A percentile compares a stretch with the other conserved stretches of the same genome.
Conservation (phyloP, 1,284 basidiomycete species). For the Cerioporus squamosus region DNA sequence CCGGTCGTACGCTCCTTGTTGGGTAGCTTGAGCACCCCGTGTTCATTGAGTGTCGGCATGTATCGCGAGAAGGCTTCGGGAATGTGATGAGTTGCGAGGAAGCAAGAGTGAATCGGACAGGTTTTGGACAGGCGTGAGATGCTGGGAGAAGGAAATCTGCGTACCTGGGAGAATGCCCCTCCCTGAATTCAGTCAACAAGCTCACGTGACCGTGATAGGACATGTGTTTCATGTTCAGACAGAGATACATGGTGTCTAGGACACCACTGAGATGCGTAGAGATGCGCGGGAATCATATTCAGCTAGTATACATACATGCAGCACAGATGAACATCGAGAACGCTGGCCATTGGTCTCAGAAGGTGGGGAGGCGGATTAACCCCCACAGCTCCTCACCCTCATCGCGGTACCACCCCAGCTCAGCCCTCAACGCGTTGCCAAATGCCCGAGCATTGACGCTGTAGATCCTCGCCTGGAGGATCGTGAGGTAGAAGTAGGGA, state of each 20-base stretch:
- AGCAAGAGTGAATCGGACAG: no score
- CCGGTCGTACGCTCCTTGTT: neutral
- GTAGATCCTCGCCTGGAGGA: neutral
- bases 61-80: neutral
- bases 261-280: neutral
- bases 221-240: neutral
- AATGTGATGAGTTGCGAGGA: neutral
- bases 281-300: neutral
- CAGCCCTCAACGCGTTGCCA: neutral
- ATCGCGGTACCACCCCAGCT: neutral
- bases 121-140: neutral
- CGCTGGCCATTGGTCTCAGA: no score
- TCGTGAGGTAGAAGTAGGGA: neutral
- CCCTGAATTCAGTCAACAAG: neutral
- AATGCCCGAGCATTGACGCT: neutral
- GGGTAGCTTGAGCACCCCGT: neutral
- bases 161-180: neutral
- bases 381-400: neutral
- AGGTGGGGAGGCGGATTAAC: neutral
- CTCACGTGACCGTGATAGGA: neutral
- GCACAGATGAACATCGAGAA: no score
- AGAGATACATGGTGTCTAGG: neutral
- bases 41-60: neutral
- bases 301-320: no score
- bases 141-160: neutral